A percentile compares a stretch with the other conserved stretches of the same genome.
Evolutionary conservation across 2,329 filamentous ascomycete genomes (phyloP).

Genomic region (Claviceps sp.): DNA sequence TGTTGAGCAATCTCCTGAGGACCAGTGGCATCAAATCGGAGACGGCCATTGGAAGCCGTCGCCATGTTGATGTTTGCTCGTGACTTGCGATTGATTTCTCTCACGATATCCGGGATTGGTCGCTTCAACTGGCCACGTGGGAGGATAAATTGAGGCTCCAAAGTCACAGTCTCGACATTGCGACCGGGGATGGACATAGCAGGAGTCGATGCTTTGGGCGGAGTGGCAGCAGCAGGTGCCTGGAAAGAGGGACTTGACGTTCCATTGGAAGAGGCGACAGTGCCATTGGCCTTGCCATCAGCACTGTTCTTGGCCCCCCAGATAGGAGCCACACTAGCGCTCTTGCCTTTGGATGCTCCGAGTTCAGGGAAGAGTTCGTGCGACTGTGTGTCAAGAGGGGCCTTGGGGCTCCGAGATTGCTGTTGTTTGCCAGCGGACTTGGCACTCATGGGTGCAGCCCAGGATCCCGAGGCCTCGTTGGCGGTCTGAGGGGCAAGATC

Average conservation of each 20-base stretch:
- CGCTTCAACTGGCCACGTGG: constrained; percentile 69
- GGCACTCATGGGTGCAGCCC: constrained; percentile 37
- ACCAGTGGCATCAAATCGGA: constrained; percentile 76
- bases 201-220: constrained; percentile 20
- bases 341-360: constrained; percentile 55
- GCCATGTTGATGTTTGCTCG: constrained; percentile 74
- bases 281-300: constrained; percentile 39
- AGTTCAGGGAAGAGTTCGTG: constrained; percentile 92
- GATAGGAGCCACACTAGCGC: constrained; percentile 52
- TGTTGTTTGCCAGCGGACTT: constrained; percentile 61
- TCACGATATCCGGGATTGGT: constrained; percentile 70
- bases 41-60: constrained; percentile 54
- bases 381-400: constrained; percentile 63
- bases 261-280: constrained; percentile 35
- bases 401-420: constrained; percentile 29
- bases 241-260: constrained; percentile 49
- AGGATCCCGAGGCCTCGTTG: constrained; percentile 31
- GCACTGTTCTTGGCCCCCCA: constrained; percentile 62
- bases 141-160: constrained; percentile 64
- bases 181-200: constrained; percentile 70
- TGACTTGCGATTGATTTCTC: constrained; percentile 84
- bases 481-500: constrained; percentile 49
- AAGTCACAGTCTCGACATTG: constrained; percentile 60
- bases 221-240: constrained; percentile 40
- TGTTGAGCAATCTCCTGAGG: constrained; percentile 73